These are phyloP conservation scores for Vanderwaltozyma polyspora DNA, from an alignment of 805 yeast species.

Conservation along the genomic window DNA sequence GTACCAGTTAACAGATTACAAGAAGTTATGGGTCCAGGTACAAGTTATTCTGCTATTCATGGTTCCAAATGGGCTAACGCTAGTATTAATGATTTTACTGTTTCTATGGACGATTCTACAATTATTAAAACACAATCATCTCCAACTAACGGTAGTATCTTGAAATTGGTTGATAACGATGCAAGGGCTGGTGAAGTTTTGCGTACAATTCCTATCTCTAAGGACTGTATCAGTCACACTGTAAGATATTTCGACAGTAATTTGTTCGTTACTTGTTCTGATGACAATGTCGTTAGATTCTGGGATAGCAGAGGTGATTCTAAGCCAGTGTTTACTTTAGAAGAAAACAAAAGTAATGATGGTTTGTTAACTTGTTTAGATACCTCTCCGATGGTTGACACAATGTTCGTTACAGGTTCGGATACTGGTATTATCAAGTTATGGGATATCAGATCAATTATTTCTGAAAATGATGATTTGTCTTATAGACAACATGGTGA, in stretches of 20 bases:
- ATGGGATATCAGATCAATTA: slow-evolving; percentile 24
- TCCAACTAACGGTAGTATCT: slow-evolving; percentile 4
- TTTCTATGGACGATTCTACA: slow-evolving; percentile 12
- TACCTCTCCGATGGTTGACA: slow-evolving; percentile 15
- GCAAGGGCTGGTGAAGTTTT: slow-evolving; percentile 16
- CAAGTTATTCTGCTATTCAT: slow-evolving; percentile 1
- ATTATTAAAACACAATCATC: slow-evolving; percentile 15
- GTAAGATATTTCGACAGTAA: slow-evolving; percentile 17
- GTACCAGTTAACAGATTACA: slow-evolving; percentile 17
- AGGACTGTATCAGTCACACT: slow-evolving; percentile 10
- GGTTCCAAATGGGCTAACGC: not conserved
- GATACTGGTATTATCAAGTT: slow-evolving; percentile 20
- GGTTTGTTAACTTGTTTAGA: slow-evolving; percentile 17
- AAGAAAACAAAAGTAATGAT: slow-evolving; percentile 10
- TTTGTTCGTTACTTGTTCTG: slow-evolving; percentile 17
- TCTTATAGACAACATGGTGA: slow-evolving; percentile 9
- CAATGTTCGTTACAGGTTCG: slow-evolving; percentile 23
- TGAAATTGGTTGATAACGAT: slow-evolving; percentile 18
- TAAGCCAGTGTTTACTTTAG: slow-evolving; percentile 12
- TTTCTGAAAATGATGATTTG: slow-evolving; percentile 5
- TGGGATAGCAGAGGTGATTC: slow-evolving; percentile 18
- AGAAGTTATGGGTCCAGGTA: slow-evolving; percentile 15
- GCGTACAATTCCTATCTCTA: slow-evolving; percentile 12
- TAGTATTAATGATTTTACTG: slow-evolving; percentile 12
- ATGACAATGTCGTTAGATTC: slow-evolving; percentile 18